These are phyloP conservation scores for Exsudoporus frostii DNA, from an alignment of 768 basidiomycete species.

Conservation along the genomic window DNA sequence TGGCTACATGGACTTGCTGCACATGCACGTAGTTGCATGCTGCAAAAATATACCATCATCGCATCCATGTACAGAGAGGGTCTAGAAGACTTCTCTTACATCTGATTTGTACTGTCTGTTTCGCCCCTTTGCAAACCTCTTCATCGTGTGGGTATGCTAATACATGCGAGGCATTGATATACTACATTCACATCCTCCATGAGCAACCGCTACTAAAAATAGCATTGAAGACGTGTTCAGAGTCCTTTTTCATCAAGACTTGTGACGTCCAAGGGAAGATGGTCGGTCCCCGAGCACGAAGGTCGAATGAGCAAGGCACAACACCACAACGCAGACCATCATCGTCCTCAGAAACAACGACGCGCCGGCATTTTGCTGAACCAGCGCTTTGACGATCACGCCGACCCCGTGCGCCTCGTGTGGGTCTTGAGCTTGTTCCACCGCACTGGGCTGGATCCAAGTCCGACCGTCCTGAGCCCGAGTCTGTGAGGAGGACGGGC, in stretches of 20 bases:
- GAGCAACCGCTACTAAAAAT: neutral
- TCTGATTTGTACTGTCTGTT: constrained; percentile 2
- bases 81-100: neutral
- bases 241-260: too few species aligned
- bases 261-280: neutral
- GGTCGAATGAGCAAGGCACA: constrained; percentile 4
- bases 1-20: constrained; percentile 30
- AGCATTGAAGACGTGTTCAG: neutral
- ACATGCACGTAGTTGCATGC: constrained; percentile 7
- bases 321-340: neutral
- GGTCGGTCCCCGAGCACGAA: constrained; percentile 1
- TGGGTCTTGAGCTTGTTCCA: neutral
- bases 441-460: neutral
- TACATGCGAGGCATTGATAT: neutral
- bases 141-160: neutral
- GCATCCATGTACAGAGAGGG: neutral
- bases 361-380: constrained; percentile 11
- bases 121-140: neutral
- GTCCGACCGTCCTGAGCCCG: neutral
- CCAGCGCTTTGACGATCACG: constrained; percentile 17
- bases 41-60: constrained; percentile 2
- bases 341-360: constrained; percentile 10
- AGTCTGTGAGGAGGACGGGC: neutral
- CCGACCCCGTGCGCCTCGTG: constrained; percentile 17
- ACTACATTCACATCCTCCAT: neutral